Evolutionary conservation across 177 flowering plant species (phyloP).

Genomic region (Vitis hybrid): DNA sequence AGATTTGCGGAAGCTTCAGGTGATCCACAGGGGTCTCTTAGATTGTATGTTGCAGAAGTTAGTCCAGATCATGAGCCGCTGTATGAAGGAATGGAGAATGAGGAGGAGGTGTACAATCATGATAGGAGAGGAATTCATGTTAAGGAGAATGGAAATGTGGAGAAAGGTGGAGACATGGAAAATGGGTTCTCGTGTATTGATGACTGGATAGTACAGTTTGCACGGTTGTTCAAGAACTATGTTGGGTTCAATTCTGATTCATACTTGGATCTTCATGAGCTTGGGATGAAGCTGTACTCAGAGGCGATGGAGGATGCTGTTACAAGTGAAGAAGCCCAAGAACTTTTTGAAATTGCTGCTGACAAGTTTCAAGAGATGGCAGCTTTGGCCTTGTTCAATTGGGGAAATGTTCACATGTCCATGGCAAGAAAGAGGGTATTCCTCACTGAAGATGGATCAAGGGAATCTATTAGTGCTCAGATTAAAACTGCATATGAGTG

Average conservation of each 20-base stretch:
- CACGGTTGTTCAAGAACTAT: slow-evolving; percentile 61
- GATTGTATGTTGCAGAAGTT: slow-evolving; percentile 53
- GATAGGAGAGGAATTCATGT: slow-evolving; percentile 11
- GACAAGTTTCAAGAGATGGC: slow-evolving; percentile 75
- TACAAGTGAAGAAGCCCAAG: slow-evolving; percentile 58
- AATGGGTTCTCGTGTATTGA: slow-evolving; percentile 35
- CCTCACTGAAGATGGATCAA: slow-evolving; percentile 48
- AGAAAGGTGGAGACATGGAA: slow-evolving; percentile 13
- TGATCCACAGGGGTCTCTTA: slow-evolving; percentile 36
- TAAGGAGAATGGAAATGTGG: slow-evolving; percentile 27
- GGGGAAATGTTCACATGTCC: slow-evolving; percentile 77
- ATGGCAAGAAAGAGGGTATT: slow-evolving; percentile 50
- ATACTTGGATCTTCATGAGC: slow-evolving; percentile 66
- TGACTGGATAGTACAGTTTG: slow-evolving; percentile 67
- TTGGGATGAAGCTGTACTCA: slow-evolving; percentile 68
- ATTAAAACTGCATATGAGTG: slow-evolving; percentile 53
- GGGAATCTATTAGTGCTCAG: slow-evolving; percentile 40
- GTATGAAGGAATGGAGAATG: slow-evolving; percentile 38
- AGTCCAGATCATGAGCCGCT: slow-evolving; percentile 55
- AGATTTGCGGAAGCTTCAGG: slow-evolving; percentile 46
- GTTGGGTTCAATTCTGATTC: slow-evolving; percentile 71
- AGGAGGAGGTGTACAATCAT: slow-evolving; percentile 13
- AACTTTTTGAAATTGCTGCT: slow-evolving; percentile 58
- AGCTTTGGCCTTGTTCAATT: slow-evolving; percentile 67
- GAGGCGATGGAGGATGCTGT: slow-evolving; percentile 69